Base-by-base conservation (phyloP, 257 asterid species). In the Nicotiana sylvestris region DNA sequence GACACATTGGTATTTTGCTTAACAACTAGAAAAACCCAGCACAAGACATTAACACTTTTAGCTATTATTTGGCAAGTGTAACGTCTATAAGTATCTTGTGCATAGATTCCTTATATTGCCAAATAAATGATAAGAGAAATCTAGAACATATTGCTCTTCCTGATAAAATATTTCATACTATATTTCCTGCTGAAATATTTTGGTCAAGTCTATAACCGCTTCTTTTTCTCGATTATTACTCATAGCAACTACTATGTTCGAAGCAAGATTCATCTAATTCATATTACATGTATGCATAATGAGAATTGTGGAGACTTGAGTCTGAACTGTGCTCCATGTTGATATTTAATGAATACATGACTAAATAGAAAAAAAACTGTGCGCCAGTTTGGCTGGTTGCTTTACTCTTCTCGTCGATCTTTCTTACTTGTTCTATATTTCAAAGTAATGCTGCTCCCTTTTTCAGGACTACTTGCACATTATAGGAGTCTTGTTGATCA, bases 391-490 rank as follows among this genome's bases (percentile, higher is more conserved):
- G 83, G 77, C 43, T 49, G 66, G 49, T 69, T 66, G 30, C 66
- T 17, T 29, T 35, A 12, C 30, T 46, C 77, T 81, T 9, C 27
- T 37, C 30, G 55, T 29, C 4, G 32, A 46, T 10, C n/a, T 35
- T 65, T 65, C 66, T 64, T 18, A 13, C 29, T 46, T 43, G 43
- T 29, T 81, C 39, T 29, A 66, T 46, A 65, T 83, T 82, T 82
- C 76, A 77, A 49, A 77, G 76, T 53, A 51, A 81, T 32, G 49
- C 62, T 66, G 56, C 66, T 46, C 29, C 78, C 80, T 77, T 61
- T 82, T 86, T 83, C 94, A 96, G 99, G 98, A 61, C 92, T 93
- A 29, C 95, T 94, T 84, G 85, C 92, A 74, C 89, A 89, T 85
- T 96, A 96, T 81, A 91, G 86, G 88, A 88, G 89, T 87, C 97